These are phyloP conservation scores for Avicennia marina DNA, from an alignment of 257 asterid species.

Conservation along the genomic window DNA sequence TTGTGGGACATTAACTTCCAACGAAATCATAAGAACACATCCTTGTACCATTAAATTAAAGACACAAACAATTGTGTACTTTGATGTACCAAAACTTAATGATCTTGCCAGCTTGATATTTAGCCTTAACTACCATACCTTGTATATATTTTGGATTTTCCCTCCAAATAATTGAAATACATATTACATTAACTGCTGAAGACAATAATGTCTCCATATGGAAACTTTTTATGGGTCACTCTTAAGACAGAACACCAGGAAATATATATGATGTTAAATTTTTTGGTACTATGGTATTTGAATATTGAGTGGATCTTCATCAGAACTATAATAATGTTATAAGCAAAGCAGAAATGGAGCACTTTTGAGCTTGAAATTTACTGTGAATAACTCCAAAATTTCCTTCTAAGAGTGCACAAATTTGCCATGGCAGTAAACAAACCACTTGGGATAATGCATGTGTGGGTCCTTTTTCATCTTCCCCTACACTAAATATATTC, in stretches of 20 bases:
- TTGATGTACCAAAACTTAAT: neutral
- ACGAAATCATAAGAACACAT: neutral
- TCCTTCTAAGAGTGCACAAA: slow-evolving; percentile 15
- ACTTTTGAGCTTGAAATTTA: slow-evolving; percentile 5
- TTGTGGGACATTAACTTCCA: neutral
- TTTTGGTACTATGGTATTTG: slow-evolving; percentile 7
- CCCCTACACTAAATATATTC: slow-evolving; percentile 16
- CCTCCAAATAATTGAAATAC: slow-evolving; percentile 2
- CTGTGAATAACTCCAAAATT: slow-evolving; percentile 20
- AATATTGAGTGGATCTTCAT: slow-evolving; percentile 32
- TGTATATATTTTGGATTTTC: neutral
- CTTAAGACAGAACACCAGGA: neutral
- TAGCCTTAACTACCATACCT: slow-evolving; percentile 15
- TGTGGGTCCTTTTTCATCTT: slow-evolving; percentile 22
- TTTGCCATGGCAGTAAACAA: neutral
- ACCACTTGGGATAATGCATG: neutral
- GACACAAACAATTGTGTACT: slow-evolving; percentile 18
- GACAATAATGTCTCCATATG: slow-evolving; percentile 24
- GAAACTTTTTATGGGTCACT: neutral
- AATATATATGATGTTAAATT: neutral
- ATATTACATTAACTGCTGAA: slow-evolving; percentile 10
- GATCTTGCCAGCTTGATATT: neutral
- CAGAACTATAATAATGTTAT: slow-evolving; percentile 7
- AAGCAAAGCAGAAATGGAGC: neutral
- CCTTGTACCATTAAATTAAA: slow-evolving; percentile 4